phyloP scores from a whole-genome alignment of 2,329 filamentous ascomycete species.

The Ascochyta rabiei region DNA sequence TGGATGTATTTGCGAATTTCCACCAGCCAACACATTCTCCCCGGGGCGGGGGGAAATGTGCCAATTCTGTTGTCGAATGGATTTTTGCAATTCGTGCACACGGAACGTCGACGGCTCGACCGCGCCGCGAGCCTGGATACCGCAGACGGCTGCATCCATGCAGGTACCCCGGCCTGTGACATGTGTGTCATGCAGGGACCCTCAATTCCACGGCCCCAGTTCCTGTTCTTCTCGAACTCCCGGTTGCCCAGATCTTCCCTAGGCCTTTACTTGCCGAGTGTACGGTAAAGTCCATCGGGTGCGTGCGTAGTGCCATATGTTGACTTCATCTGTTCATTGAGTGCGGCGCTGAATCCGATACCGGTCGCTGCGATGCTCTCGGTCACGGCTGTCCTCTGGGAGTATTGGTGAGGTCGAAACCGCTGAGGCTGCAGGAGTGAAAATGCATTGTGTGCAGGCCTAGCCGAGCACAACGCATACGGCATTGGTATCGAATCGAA shows the following conservation, averaged over 20 bases:
- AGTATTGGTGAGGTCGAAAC: neutral
- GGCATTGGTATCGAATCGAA: neutral
- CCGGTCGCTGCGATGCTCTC: neutral
- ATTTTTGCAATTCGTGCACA: neutral
- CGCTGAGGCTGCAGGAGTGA: neutral
- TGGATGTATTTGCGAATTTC: constrained; percentile 2
- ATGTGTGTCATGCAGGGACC: constrained; percentile 9
- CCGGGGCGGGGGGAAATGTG: neutral
- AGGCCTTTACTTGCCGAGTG: neutral
- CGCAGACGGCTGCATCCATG: constrained; percentile 6
- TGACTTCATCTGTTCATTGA: neutral
- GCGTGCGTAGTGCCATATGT: constrained; percentile 6
- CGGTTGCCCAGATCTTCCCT: too few relatives aligned
- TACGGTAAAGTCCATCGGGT: neutral
- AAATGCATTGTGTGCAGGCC: neutral
- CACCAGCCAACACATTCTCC: constrained; percentile 16
- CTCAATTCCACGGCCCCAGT: constrained; percentile 3
- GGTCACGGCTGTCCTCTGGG: neutral
- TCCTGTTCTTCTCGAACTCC: neutral
- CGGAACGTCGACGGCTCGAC: constrained; percentile 6
- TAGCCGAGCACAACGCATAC: neutral
- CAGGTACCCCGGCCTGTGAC: constrained; percentile 16
- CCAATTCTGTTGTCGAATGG: neutral
- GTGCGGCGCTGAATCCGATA: neutral
- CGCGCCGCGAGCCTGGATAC: constrained; percentile 11